Conservation (phyloP, 768 basidiomycete species). For the Suillus clintonianus region DNA sequence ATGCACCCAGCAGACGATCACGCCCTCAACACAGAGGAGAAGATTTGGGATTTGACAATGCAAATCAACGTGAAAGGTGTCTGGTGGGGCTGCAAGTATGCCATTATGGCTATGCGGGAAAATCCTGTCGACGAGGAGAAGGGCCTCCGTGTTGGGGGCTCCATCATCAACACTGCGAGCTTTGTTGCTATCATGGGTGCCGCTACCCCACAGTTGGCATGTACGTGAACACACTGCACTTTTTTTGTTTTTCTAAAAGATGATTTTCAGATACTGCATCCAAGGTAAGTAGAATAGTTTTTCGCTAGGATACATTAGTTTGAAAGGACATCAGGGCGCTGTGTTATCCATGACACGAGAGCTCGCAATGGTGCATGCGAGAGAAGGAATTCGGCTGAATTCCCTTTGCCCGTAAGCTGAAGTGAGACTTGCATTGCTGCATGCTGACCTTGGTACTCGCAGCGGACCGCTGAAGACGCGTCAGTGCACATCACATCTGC, state of each 20-base stretch:
- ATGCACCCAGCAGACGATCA: conserved; percentile 97
- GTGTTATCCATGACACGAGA: conserved; percentile 99
- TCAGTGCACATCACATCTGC: conserved; percentile 39
- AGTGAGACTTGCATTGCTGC: background rate
- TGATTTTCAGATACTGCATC: conserved; percentile 80
- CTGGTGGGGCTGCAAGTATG: conserved; percentile 99
- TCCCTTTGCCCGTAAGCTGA: conserved; percentile 87
- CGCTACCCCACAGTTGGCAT: conserved; percentile 97
- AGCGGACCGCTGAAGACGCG: conserved; percentile 96
- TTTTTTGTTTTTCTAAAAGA: conserved; percentile 1
- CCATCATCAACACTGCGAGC: conserved; percentile 97
- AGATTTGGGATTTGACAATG: conserved; percentile 94
- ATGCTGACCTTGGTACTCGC: conserved; percentile 11
- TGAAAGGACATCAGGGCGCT: conserved; percentile 60
- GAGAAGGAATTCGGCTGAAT: conserved; percentile 96
- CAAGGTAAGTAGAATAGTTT: conserved; percentile 53
- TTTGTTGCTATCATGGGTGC: conserved; percentile 96
- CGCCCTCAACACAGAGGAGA: conserved; percentile 94
- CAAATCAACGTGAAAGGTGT: conserved; percentile 97
- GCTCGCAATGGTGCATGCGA: conserved; percentile 95
- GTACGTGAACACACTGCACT: conserved; percentile 47
- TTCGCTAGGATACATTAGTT: conserved; percentile 5
- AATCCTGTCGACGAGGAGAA: conserved; percentile 83
- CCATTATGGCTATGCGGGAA: conserved; percentile 93
- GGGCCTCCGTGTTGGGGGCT: conserved; percentile 79